Base-by-base conservation (phyloP, 2,329 filamentous ascomycete genomes). In the Aspergillus fumigatiaffinis region DNA sequence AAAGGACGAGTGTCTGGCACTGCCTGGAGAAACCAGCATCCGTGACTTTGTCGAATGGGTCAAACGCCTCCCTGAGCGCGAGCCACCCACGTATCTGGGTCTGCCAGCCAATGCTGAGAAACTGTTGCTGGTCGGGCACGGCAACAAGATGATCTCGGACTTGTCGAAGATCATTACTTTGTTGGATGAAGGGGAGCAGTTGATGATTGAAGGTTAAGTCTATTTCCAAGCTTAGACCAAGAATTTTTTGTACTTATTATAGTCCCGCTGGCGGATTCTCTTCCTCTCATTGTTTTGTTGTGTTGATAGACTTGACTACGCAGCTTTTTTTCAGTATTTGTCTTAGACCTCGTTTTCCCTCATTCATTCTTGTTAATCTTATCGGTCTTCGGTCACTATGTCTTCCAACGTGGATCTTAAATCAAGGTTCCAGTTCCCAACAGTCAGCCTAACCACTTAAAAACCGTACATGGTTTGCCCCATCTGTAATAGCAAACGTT, bases 21-120 rank as follows among this genome's bases (percentile, higher is more conserved):
- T 97, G 50, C 94, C 94, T 0, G 84, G 84, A 48, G 88, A 90
- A 46, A 97, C 92, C 1, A 87, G 85, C 51, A 85, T 96, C 71
- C 85, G 87, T 61, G 91, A 96, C 68, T 97, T 97, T 72, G 87
- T 89, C 75, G 82, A 83, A 41, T 99, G 95, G 95, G 91, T 99
- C 60, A 90, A 96, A 67, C 86, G 85, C 59, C 80, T 99, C 60
- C 94, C 94, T 0, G 94, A 99, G 81, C 87, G 94, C 67, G 94
- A 99, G 75, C 95, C 95, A 28, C 94, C 94, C 4, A 96, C 92
- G 0, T 99, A 96, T 71, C 82, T 99, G 17, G 95, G 94, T 23
- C 77, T 99, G 64, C 94, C 94, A 38, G 91, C 91, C 28, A 97
- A 99, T 73, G 94, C 94, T 21, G 94, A 99, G 85, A 99, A 97